Percentiles rank a stretch among this genome's conserved stretches.
Conservation (phyloP, 345 rosid species). For the Citrus cavaleriei region DNA sequence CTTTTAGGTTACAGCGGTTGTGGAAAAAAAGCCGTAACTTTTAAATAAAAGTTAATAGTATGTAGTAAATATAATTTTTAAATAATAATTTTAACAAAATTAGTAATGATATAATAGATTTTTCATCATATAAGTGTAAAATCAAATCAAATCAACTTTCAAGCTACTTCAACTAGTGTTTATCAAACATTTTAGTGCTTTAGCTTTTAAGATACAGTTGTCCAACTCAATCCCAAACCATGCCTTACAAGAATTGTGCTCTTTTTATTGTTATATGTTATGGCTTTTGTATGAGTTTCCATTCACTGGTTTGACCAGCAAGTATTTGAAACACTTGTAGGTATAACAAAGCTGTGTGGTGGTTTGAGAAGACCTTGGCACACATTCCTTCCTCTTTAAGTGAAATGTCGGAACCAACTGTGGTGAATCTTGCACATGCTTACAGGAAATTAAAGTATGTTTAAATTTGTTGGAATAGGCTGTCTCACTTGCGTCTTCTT, state of each 20-base stretch:
- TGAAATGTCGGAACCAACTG: slow-evolving; percentile 88
- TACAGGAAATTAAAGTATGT: slow-evolving; percentile 80
- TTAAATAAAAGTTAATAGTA: no score
- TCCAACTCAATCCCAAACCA: no score
- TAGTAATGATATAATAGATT: no score
- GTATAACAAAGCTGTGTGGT: slow-evolving; percentile 78
- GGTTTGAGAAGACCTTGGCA: slow-evolving; percentile 90
- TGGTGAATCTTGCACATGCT: slow-evolving; percentile 88
- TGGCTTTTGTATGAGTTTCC: neutral
- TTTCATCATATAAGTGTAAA: no score
- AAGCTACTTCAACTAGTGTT: no score
- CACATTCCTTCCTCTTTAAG: slow-evolving; percentile 66
- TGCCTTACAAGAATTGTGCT: neutral
- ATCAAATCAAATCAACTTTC: no score
- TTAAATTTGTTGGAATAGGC: neutral
- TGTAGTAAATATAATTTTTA: no score
- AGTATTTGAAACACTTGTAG: slow-evolving; percentile 39
- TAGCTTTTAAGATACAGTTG: no score
- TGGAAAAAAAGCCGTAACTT: no score
- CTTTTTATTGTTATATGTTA: neutral
- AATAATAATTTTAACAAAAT: no score
- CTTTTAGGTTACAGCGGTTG: no score
- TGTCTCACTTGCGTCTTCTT: slow-evolving; percentile 10
- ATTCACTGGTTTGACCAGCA: slow-evolving; percentile 8
- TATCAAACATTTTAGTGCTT: no score